These are phyloP conservation scores for Dactylis glomerata DNA, from an alignment of 176 grass and related monocot species.

Conservation along the genomic window DNA sequence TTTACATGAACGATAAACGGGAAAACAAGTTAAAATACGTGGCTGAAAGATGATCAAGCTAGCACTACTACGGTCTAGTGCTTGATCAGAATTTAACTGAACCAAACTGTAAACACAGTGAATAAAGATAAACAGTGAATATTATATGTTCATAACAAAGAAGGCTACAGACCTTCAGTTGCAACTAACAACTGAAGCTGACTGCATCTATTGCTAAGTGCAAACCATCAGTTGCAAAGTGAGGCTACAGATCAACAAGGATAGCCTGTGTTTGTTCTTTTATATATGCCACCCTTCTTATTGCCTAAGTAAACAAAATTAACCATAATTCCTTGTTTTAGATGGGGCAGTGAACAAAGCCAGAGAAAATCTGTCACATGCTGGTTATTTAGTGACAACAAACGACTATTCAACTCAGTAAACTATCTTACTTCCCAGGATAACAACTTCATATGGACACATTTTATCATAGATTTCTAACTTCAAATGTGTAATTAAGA, in stretches of 20 bases:
- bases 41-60: background rate
- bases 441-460: background rate
- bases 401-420: background rate
- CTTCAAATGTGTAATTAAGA: background rate
- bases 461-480: background rate
- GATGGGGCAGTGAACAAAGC: background rate
- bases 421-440: background rate
- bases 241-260: background rate
- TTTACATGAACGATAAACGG: background rate
- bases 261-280: too few species aligned
- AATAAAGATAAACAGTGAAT: too few species aligned
- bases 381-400: background rate
- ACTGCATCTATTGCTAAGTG: background rate
- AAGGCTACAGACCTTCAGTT: constrained; percentile 1
- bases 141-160: background rate
- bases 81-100: background rate
- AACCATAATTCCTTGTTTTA: too few species aligned
- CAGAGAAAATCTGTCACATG: background rate
- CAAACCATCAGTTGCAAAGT: background rate
- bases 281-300: too few species aligned
- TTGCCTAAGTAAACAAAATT: too few species aligned
- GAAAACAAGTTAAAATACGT: background rate
- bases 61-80: background rate
- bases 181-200: background rate
- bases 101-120: background rate